Evolutionary conservation across 257 asterid genomes (phyloP).

Genomic region (Sherardia arvensis): DNA sequence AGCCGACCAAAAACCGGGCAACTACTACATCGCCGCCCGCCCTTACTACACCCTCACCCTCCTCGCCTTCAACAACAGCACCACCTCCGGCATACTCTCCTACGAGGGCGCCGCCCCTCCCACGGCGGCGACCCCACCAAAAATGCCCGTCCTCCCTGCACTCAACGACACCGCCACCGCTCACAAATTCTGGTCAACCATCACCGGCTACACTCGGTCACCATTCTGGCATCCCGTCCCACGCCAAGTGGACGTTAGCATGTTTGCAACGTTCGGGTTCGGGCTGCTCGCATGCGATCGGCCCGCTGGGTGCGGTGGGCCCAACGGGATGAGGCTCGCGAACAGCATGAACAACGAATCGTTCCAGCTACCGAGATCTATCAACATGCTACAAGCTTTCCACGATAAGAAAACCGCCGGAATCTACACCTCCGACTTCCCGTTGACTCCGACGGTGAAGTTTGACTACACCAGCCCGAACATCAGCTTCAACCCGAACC

Average conservation of each 20-base stretch:
- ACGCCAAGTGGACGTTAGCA: slow-evolving; percentile 28
- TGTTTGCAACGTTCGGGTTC: slow-evolving; percentile 58
- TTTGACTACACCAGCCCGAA: slow-evolving; percentile 12
- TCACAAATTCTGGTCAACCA: slow-evolving; percentile 33
- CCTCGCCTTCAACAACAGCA: slow-evolving; percentile 28
- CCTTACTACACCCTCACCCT: slow-evolving; percentile 34
- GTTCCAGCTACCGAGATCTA: slow-evolving; percentile 35
- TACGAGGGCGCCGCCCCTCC: slow-evolving; percentile 14
- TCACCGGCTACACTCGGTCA: slow-evolving; percentile 38
- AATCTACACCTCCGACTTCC: slow-evolving; percentile 17
- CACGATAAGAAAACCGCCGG: slow-evolving; percentile 8
- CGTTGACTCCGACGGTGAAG: slow-evolving; percentile 8
- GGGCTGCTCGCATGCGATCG: slow-evolving; percentile 44
- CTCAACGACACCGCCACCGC: slow-evolving; percentile 70
- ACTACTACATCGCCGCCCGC: slow-evolving; percentile 66
- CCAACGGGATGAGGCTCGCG: slow-evolving; percentile 26
- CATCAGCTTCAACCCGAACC: background rate
- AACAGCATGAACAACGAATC: slow-evolving; percentile 75
- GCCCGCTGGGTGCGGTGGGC: slow-evolving; percentile 35
- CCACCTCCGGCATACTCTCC: slow-evolving; percentile 46
- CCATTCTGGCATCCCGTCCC: slow-evolving; percentile 56
- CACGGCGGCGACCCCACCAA: slow-evolving; percentile 23
- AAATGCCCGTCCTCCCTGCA: slow-evolving; percentile 57
- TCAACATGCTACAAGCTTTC: slow-evolving; percentile 54
- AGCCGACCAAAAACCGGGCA: slow-evolving; percentile 38